Evolutionary conservation across 352 stramenopile genomes (phyloP).

Genomic region (Phytophthora sp.): DNA sequence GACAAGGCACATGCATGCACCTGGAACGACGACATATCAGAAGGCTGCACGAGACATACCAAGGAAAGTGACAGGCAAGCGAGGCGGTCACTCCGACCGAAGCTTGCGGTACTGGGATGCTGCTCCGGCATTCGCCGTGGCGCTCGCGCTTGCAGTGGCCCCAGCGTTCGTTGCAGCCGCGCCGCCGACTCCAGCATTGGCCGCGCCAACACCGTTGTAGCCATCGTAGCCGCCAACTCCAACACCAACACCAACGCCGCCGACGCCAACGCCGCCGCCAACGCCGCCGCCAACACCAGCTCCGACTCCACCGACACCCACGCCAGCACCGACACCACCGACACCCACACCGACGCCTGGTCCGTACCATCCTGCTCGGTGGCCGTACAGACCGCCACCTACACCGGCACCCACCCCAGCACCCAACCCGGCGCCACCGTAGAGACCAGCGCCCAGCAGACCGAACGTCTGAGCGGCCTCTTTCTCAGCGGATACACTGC

Average conservation of each 20-base stretch:
- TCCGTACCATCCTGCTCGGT: neutral
- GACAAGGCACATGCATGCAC: no score
- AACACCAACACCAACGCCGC: neutral
- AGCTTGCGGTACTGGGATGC: conserved; percentile 7
- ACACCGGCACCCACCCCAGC: neutral
- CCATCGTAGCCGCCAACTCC: neutral
- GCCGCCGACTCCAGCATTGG: neutral
- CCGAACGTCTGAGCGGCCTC: neutral
- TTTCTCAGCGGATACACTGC: no score
- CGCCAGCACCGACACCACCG: no score
- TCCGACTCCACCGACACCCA: no score
- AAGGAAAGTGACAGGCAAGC: no score
- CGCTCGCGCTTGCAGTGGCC: neutral
- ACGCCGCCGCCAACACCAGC: neutral
- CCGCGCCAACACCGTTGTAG: conserved; percentile 3
- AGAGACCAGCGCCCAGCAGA: neutral
- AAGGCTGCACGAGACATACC: no score
- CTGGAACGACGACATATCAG: no score
- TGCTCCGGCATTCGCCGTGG: neutral
- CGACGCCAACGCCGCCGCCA: neutral
- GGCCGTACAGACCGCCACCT: neutral
- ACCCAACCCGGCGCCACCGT: neutral
- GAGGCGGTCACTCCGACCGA: conserved; percentile 7
- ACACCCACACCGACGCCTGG: neutral
- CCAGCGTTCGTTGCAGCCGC: conserved; percentile 1